Evolutionary conservation across 1,139 yeast genomes (phyloP).

Genomic region (Pneumocystis wakefieldiae): DNA sequence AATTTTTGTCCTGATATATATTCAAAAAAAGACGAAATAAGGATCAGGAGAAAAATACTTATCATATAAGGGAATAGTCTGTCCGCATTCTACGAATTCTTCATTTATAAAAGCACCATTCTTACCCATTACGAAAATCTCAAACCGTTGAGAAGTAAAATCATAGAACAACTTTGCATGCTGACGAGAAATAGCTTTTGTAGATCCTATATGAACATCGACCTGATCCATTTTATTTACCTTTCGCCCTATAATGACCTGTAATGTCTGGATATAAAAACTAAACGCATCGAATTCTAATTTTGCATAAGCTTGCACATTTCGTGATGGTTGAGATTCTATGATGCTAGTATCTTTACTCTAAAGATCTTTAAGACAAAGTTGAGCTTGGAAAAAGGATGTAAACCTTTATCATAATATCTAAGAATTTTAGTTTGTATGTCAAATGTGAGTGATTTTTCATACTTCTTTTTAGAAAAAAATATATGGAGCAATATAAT

Average conservation of each 20-base stretch:
- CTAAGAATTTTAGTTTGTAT: background rate
- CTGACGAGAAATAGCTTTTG: slow-evolving; percentile 78
- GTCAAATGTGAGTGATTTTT: background rate
- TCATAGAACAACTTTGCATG: slow-evolving; percentile 93
- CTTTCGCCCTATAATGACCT: slow-evolving; percentile 78
- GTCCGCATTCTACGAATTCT: slow-evolving; percentile 69
- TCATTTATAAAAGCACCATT: slow-evolving; percentile 96
- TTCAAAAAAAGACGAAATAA: background rate
- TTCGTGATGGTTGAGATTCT: background rate
- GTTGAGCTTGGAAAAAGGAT: background rate
- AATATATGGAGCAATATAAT: background rate
- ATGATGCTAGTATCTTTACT: background rate
- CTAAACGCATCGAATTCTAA: slow-evolving; percentile 84
- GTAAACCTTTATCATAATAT: background rate
- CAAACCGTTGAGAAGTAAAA: slow-evolving; percentile 87
- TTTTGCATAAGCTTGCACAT: slow-evolving; percentile 67
- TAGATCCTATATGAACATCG: slow-evolving; percentile 81
- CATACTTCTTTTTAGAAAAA: background rate
- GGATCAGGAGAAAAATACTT: slow-evolving; percentile 17
- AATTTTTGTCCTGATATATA: slow-evolving; percentile 44
- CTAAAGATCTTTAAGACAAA: background rate
- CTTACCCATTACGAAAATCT: slow-evolving; percentile 74
- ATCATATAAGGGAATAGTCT: slow-evolving; percentile 70
- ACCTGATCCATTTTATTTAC: slow-evolving; percentile 43
- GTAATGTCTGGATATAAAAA: slow-evolving; percentile 88